Evolutionary conservation across 495 filamentous ascomycete genomes (phyloP).

Genomic region (Hypoxylon fuscum): DNA sequence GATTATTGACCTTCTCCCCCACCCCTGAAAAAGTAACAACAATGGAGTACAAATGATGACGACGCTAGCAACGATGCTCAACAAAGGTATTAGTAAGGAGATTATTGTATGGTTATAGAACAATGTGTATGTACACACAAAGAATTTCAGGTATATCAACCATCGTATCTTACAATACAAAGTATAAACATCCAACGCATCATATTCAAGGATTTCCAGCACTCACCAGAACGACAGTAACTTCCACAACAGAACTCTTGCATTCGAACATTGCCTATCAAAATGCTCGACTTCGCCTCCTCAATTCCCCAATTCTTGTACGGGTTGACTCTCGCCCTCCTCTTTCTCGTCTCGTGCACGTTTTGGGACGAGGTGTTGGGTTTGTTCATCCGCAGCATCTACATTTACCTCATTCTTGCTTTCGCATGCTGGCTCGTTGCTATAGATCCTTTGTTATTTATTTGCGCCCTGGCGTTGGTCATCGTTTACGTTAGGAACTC

Average conservation of each 20-base stretch:
- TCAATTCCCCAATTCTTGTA: constrained; percentile 3
- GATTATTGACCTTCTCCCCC: too few species aligned
- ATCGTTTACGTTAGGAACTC: too few species aligned
- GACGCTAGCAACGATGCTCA: too few species aligned
- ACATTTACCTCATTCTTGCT: background rate
- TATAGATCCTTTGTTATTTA: constrained; percentile 2
- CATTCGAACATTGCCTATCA: background rate
- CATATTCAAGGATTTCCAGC: too few species aligned
- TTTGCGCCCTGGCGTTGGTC: background rate
- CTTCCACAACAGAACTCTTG: background rate
- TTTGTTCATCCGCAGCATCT: background rate
- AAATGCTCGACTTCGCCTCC: background rate
- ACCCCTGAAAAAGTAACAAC: too few species aligned
- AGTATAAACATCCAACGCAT: background rate
- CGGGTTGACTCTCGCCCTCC: constrained; percentile 5
- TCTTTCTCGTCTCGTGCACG: background rate
- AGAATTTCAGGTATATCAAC: background rate
- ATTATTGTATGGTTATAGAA: background rate
- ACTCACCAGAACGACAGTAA: too few species aligned
- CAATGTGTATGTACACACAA: background rate
- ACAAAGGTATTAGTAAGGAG: too few species aligned
- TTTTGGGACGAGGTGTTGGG: background rate
- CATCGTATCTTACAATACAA: background rate
- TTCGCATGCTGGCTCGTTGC: background rate
- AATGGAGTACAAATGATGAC: background rate